Evolutionary conservation across 164 flowering plant genomes (phyloP).

Genomic region (Tinospora cordifolia): DNA sequence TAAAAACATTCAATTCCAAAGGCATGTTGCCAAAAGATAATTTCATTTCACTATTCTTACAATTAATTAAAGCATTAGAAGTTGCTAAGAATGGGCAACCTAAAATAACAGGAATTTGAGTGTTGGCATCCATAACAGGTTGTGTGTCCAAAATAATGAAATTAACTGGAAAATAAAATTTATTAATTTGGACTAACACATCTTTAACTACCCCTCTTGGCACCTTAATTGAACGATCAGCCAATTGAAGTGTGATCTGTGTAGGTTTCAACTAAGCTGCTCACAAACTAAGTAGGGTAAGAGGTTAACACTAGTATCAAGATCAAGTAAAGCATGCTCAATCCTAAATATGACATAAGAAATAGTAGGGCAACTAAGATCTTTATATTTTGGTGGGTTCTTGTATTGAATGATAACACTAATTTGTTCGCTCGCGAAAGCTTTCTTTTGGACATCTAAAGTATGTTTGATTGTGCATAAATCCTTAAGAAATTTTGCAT

Average conservation of each 20-base stretch:
- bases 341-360: background rate
- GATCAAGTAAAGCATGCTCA: background rate
- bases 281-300: background rate
- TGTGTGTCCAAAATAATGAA: background rate
- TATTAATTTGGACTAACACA: background rate
- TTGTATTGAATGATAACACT: background rate
- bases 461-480: background rate
- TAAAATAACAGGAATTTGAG: background rate
- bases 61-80: background rate
- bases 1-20: background rate
- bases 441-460: background rate
- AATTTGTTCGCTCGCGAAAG: background rate
- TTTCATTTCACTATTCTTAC: background rate
- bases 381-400: background rate
- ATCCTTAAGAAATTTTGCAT: background rate
- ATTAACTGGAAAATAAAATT: background rate
- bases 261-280: background rate
- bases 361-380: background rate
- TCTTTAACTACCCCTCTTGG: background rate
- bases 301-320: background rate
- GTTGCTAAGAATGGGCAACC: background rate
- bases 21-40: background rate
- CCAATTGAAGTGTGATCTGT: background rate
- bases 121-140: background rate
- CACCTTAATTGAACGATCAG: background rate